Conservation (phyloP, 2,329 filamentous ascomycete genomes). For the Aspergillus piperis region DNA sequence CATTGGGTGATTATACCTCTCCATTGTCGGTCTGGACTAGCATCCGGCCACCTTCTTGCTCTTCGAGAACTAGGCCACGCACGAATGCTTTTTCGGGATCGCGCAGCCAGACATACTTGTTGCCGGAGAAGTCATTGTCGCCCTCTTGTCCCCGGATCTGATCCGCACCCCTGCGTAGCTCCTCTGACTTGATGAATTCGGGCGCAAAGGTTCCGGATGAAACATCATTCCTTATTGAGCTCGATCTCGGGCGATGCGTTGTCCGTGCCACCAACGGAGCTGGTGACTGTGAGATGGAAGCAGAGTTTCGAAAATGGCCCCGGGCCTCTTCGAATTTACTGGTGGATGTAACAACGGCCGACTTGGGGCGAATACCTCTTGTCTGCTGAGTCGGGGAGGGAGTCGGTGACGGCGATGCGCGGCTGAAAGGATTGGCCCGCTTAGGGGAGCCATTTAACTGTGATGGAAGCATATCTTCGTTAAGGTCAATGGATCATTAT, state of each 20-base stretch:
- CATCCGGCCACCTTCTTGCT: slow-evolving; percentile 67
- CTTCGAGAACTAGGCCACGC: slow-evolving; percentile 87
- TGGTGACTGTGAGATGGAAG: slow-evolving; percentile 59
- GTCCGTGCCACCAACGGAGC: slow-evolving; percentile 46
- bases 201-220: slow-evolving; percentile 86
- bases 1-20: slow-evolving; percentile 56
- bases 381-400: slow-evolving; percentile 61
- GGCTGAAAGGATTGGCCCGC: slow-evolving; percentile 77
- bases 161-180: slow-evolving; percentile 62
- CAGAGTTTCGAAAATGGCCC: slow-evolving; percentile 69
- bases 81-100: slow-evolving; percentile 86
- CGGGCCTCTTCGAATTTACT: slow-evolving; percentile 43
- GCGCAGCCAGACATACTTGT: slow-evolving; percentile 96
- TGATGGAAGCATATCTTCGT: slow-evolving; percentile 53
- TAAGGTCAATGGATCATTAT: slow-evolving; percentile 34
- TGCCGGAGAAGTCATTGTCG: slow-evolving; percentile 98
- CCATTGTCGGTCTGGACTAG: slow-evolving; percentile 93
- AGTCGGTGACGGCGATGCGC: slow-evolving; percentile 59
- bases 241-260: slow-evolving; percentile 51
- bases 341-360: slow-evolving; percentile 69
- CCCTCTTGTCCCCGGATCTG: slow-evolving; percentile 77
- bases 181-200: slow-evolving; percentile 90
- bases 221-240: slow-evolving; percentile 66
- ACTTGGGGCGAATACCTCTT: slow-evolving; percentile 64
- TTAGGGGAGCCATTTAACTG: slow-evolving; percentile 66